Conservation (phyloP, 2,329 filamentous ascomycete genomes). For the Ophiocordyceps unilateralis region DNA sequence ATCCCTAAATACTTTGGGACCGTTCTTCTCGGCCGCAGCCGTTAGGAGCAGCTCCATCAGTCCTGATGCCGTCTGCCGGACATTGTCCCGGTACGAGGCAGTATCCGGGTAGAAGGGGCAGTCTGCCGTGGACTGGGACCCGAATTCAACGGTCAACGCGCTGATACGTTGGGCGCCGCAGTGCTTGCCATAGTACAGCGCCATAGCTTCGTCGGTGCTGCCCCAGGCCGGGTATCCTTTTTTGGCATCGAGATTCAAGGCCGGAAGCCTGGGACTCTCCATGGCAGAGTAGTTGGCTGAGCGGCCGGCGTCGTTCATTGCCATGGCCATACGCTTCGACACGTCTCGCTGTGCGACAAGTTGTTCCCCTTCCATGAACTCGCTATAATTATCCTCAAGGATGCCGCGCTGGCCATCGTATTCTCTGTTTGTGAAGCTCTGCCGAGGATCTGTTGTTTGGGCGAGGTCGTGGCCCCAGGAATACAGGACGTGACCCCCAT, state of each 20-base stretch:
- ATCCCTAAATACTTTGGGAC: neutral
- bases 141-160: slow-evolving; percentile 30
- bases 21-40: slow-evolving; percentile 8
- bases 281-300: slow-evolving; percentile 3
- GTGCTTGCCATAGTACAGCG: slow-evolving; percentile 19
- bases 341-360: slow-evolving; percentile 14
- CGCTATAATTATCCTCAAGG: slow-evolving; percentile 25
- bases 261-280: neutral
- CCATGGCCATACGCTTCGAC: slow-evolving; percentile 15
- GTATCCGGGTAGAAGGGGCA: slow-evolving; percentile 29
- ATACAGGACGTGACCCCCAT: slow-evolving; percentile 32
- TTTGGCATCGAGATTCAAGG: neutral
- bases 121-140: slow-evolving; percentile 6
- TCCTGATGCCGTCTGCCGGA: slow-evolving; percentile 25
- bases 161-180: slow-evolving; percentile 20
- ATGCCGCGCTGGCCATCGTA: slow-evolving; percentile 34
- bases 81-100: slow-evolving; percentile 22
- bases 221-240: neutral
- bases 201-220: slow-evolving; percentile 29
- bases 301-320: slow-evolving; percentile 23
- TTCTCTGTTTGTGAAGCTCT: slow-evolving; percentile 34
- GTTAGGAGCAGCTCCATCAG: slow-evolving; percentile 28
- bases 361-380: slow-evolving; percentile 25
- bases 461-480: slow-evolving; percentile 38
- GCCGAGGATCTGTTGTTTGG: slow-evolving; percentile 24